Evolutionary conservation across 2,329 filamentous ascomycete genomes (phyloP).

Genomic region (Colletotrichum australisinense): DNA sequence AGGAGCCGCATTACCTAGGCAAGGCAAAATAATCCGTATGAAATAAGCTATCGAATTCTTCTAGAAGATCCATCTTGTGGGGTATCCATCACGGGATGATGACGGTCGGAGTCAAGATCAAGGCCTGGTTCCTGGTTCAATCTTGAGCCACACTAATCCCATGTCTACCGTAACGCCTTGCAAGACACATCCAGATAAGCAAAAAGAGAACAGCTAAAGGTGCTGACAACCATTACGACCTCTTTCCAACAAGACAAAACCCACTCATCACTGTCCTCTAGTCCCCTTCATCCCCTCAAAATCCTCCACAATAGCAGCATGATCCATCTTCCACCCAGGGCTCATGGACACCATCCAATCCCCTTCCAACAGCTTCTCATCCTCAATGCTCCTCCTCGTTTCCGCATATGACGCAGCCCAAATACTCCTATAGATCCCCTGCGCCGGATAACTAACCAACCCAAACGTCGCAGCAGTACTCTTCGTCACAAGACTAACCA

Average conservation of each 20-base stretch:
- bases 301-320: slow-evolving; percentile 32
- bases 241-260: not conserved
- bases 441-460: slow-evolving; percentile 34
- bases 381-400: slow-evolving; percentile 27
- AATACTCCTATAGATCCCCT: slow-evolving; percentile 33
- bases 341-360: slow-evolving; percentile 34
- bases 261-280: not conserved
- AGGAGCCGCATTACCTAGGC: not conserved
- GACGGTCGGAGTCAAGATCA: not conserved
- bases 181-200: not conserved
- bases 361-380: slow-evolving; percentile 29
- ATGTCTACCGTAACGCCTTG: not conserved
- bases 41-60: not conserved
- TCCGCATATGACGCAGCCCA: slow-evolving; percentile 21
- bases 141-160: not conserved
- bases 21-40: not conserved
- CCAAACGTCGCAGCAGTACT: slow-evolving; percentile 34
- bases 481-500: slow-evolving; percentile 34
- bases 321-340: slow-evolving; percentile 28
- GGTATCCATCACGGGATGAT: not conserved
- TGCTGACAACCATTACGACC: too few relatives aligned
- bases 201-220: not conserved
- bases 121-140: not conserved
- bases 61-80: not conserved
- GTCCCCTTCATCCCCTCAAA: slow-evolving; percentile 31